phyloP scores from a whole-genome alignment of 768 basidiomycete genomes.

The Rhodosporidiobolus odoratus region DNA sequence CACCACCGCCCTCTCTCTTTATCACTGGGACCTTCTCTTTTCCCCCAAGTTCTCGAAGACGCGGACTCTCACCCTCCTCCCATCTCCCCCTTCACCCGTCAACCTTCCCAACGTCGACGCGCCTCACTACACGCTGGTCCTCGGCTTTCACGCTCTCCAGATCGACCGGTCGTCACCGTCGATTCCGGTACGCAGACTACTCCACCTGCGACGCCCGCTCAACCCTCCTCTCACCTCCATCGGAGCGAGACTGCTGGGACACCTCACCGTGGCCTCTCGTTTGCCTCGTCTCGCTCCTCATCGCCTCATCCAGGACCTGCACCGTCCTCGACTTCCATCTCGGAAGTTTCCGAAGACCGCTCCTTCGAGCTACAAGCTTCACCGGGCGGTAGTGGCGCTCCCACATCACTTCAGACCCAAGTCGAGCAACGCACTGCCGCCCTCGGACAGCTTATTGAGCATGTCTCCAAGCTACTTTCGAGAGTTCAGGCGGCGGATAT shows the following conservation, averaged over 20 bases:
- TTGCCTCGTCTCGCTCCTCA: background rate
- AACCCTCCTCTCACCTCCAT: background rate
- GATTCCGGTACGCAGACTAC: constrained; percentile 23
- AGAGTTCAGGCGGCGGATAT: constrained; percentile 72
- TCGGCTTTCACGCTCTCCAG: background rate
- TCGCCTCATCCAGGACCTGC: constrained; percentile 2
- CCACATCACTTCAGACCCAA: background rate
- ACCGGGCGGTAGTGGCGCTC: background rate
- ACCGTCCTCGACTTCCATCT: constrained; percentile 6
- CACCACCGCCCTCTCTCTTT: constrained; percentile 34
- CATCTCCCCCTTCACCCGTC: constrained; percentile 19
- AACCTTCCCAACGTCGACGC: constrained; percentile 5
- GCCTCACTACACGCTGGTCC: background rate
- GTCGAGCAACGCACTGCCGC: constrained; percentile 40
- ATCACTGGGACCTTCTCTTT: constrained; percentile 34
- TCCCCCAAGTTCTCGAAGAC: constrained; percentile 29
- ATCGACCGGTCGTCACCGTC: background rate
- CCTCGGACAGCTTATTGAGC: constrained; percentile 48
- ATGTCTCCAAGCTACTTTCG: constrained; percentile 60
- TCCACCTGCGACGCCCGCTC: constrained; percentile 2
- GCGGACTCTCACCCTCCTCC: background rate
- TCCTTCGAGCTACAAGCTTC: background rate
- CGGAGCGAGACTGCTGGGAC: background rate
- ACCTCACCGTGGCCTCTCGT: background rate
- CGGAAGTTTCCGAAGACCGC: constrained; percentile 14